Percentiles rank a stretch among this genome's conserved stretches.
Conservation (phyloP, 768 basidiomycete species). For the Hemileccinum rubropunctum region DNA sequence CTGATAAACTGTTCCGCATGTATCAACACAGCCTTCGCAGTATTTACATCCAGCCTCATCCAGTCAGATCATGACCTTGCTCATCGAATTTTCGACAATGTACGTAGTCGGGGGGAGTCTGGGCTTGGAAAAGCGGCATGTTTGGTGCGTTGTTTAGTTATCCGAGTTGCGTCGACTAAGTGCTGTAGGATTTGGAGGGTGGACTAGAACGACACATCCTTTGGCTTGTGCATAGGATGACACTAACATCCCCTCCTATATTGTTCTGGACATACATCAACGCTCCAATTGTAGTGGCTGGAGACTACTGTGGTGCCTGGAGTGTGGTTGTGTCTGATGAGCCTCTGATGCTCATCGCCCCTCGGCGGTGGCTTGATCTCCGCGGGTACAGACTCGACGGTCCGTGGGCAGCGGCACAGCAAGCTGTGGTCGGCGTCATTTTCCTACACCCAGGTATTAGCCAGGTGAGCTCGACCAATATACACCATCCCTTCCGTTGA, state of each 20-base stretch:
- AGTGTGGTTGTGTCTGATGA: slow-evolving; percentile 49
- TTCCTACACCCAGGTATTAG: slow-evolving; percentile 72
- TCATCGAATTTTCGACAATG: slow-evolving; percentile 14
- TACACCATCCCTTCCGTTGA: slow-evolving; percentile 5
- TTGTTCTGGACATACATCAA: slow-evolving; percentile 69
- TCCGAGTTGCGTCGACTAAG: slow-evolving; percentile 5
- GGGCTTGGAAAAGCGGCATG: slow-evolving; percentile 32
- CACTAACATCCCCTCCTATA: slow-evolving; percentile 49
- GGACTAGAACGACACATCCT: slow-evolving; percentile 25
- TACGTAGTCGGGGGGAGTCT: slow-evolving; percentile 11
- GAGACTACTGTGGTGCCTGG: slow-evolving; percentile 52
- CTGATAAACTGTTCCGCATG: slow-evolving; percentile 35
- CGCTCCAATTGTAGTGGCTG: slow-evolving; percentile 53
- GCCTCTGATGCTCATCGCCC: slow-evolving; percentile 49
- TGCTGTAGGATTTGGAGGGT: slow-evolving; percentile 9
- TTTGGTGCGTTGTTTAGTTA: slow-evolving; percentile 27
- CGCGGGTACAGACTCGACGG: slow-evolving; percentile 56
- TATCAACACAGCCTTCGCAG: slow-evolving; percentile 19
- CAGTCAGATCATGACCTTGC: slow-evolving; percentile 20
- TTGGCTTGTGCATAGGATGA: slow-evolving; percentile 40
- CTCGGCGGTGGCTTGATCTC: slow-evolving; percentile 77
- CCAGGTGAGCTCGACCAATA: slow-evolving; percentile 46
- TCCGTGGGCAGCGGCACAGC: slow-evolving; percentile 69
- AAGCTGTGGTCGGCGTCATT: slow-evolving; percentile 64
- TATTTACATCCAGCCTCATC: slow-evolving; percentile 20